Evolutionary conservation across 805 yeast species (phyloP), one percentile per base, ranked within the genome.

Genomic region (Myxozyma neotropica): DNA sequence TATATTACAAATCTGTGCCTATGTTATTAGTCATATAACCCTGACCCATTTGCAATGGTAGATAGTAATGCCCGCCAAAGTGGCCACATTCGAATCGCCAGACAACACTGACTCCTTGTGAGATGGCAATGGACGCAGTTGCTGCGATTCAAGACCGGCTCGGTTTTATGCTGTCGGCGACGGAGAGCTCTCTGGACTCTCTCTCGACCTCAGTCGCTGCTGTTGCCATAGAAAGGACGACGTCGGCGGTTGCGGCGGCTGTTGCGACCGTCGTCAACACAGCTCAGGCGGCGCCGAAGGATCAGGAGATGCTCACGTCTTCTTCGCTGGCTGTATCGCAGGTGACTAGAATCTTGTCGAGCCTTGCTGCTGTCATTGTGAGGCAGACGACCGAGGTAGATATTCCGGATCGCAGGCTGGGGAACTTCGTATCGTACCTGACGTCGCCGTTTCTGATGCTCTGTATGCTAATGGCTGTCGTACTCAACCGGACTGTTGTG

Each of bases 401-500:
- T 19, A 59, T 61, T 8, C 64, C 65, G 21, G 65, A 61, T 50
- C 59, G 65, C 39, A 46, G 59, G 12, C 38, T 61, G 38, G 59
- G 64, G 45, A 59, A 57, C n/a, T 59, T 61, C 27, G 64, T 61
- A 17, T 50, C 65, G 19, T 69, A 69, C 53, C 59, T 70, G 51
- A 60, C 68, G 19, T 69, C 73, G 13, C 72, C 71, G 24, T 71
- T 67, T 61, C 73, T 74, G 8, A 40, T 71, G 36, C 59, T 69
- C 26, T 83, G 87, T 70, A 81, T 84, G 78, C 68, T 80, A 7
- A 81, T 84, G 63, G 88, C 86, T 0, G 73, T 85, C 3, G 66
- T 83, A 2, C 72, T 85, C 61, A 85, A 85, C 70, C 73, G 89
- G 63, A 80, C 86, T 3, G 75, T 78, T 21, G 80, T 82, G 2